Percentiles rank a stretch among this genome's conserved stretches.
These are phyloP conservation scores for Hydrangea macrophylla DNA, from an alignment of 148 eudicot genomes.

Conservation along the genomic window DNA sequence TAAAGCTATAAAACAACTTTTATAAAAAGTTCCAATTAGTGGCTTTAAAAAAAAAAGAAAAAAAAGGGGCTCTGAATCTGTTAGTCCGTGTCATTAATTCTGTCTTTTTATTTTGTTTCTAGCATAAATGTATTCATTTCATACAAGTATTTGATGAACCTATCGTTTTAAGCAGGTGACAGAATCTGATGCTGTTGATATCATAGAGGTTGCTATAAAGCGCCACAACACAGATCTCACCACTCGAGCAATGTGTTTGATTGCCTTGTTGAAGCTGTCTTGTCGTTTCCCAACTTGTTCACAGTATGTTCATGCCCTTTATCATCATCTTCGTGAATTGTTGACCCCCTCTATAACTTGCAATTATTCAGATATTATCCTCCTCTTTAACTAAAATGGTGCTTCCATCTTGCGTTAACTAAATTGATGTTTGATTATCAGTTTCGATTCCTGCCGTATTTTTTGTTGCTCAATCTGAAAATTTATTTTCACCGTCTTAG, in stretches of 20 bases:
- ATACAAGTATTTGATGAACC: background rate
- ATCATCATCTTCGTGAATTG: slow-evolving; percentile 10
- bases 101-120: slow-evolving; percentile 1
- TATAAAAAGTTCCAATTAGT: too few species aligned
- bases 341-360: too few species aligned
- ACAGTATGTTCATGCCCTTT: slow-evolving; percentile 50
- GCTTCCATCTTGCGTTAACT: too few species aligned
- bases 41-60: too few species aligned
- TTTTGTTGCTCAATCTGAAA: too few species aligned
- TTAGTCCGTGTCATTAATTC: background rate
- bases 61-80: too few species aligned
- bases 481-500: too few species aligned
- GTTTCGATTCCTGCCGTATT: too few species aligned
- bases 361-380: too few species aligned
- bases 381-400: too few species aligned
- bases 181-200: slow-evolving; percentile 89
- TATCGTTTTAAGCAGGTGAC: slow-evolving; percentile 64
- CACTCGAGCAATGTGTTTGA: slow-evolving; percentile 86
- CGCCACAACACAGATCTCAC: slow-evolving; percentile 71
- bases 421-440: too few species aligned
- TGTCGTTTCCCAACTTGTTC: slow-evolving; percentile 89
- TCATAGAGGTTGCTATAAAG: slow-evolving; percentile 65
- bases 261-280: slow-evolving; percentile 87
- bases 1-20: too few species aligned
- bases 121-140: background rate